These are phyloP conservation scores for Xerocomus potaroensis DNA, from an alignment of 768 basidiomycete genomes.

Conservation along the genomic window DNA sequence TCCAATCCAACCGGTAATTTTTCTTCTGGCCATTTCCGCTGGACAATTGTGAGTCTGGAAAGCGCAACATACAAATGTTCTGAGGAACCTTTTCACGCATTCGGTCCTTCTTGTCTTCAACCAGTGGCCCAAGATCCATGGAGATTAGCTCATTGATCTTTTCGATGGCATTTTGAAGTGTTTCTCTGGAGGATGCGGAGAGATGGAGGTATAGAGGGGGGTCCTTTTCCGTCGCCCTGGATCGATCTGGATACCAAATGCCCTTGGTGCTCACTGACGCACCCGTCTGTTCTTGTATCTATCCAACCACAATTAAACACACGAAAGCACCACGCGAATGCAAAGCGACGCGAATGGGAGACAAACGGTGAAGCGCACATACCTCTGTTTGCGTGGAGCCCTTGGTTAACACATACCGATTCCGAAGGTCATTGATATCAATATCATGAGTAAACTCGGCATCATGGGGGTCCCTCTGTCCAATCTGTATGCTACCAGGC, in stretches of 20 bases:
- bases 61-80: background rate
- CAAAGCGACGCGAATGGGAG: background rate
- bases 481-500: slow-evolving; percentile 38
- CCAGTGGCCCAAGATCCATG: slow-evolving; percentile 74
- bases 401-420: slow-evolving; percentile 92
- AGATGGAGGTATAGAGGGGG: slow-evolving; percentile 94
- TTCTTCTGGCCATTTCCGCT: slow-evolving; percentile 99
- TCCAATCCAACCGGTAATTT: slow-evolving; percentile 89
- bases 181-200: slow-evolving; percentile 65
- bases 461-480: slow-evolving; percentile 62
- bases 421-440: slow-evolving; percentile 94
- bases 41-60: slow-evolving; percentile 11
- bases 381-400: slow-evolving; percentile 91
- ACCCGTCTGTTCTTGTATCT: slow-evolving; percentile 93
- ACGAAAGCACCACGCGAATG: background rate
- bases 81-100: slow-evolving; percentile 56
- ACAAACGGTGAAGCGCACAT: slow-evolving; percentile 22
- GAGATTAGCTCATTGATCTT: slow-evolving; percentile 71
- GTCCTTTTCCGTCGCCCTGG: slow-evolving; percentile 87
- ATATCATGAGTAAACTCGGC: slow-evolving; percentile 86
- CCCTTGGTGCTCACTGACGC: slow-evolving; percentile 92
- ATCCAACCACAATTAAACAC: slow-evolving; percentile 6
- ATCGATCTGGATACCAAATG: slow-evolving; percentile 91
- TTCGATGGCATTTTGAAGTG: slow-evolving; percentile 61
- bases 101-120: slow-evolving; percentile 72